Evolutionary conservation across 805 yeast genomes (phyloP), one percentile per base, ranked within the genome.

Genomic region (Starmerella gropengiesseri): DNA sequence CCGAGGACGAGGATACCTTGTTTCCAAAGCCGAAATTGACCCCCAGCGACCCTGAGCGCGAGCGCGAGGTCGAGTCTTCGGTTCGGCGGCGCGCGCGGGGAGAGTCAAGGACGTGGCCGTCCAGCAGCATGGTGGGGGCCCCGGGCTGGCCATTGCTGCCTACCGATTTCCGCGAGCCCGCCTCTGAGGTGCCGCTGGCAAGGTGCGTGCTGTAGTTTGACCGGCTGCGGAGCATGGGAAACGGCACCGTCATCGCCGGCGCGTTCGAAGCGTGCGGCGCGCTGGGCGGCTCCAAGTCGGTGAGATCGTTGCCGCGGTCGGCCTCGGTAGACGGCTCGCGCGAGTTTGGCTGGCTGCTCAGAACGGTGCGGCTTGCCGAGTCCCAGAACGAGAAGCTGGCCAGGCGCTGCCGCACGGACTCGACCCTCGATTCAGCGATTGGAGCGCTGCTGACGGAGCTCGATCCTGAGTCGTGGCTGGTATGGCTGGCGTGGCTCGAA

Each of bases 31-130:
- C 25, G 18, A 36, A 36, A 18, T 25, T 20, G 7, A 36, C 21
- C 14, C 25, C 25, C 21, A 39, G 38, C 32, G 41, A 38, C 21
- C 35, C 20, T 9, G 41, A 38, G 11, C 41, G 34, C 16, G 41
- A 38, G 20, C 41, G 41, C n/a, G 41, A 21, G 12, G 28, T 28
- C 11, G 35, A 28, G 6, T 22, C 28, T 14, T 36, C 39, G 4
- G 31, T 36, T 9, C 21, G 19, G 31, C 31, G 31, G 7, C 39
- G 30, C 25, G 31, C 19, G 7, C 39, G 23, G 2, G 39, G 39
- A 2, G 22, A 14, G n/a, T 36, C 39, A 3, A 29, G 5, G 7
- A 21, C 13, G n/a, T n/a, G n/a, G 2, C 29, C 37, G 21, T 34
- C 37, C 28, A 34, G 21, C 7, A 34, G 17, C n/a, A 34, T 3